Evolutionary conservation across 768 basidiomycete genomes (phyloP).

Genomic region (Clitopilus hobsonii): DNA sequence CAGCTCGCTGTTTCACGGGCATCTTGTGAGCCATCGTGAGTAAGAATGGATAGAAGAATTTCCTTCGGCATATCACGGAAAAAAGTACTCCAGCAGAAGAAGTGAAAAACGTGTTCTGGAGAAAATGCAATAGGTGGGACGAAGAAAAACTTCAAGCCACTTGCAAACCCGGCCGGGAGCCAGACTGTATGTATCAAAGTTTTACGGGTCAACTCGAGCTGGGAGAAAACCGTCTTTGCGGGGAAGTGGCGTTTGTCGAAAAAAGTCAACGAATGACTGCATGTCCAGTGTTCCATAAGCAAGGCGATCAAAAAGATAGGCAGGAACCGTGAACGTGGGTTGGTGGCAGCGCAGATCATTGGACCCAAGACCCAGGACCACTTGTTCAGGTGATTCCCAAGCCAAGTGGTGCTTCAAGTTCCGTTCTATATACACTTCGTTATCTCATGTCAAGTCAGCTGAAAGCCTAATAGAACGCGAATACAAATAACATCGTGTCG

Average conservation of each 20-base stretch:
- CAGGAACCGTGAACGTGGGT: too few relatives aligned
- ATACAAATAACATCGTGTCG: not conserved
- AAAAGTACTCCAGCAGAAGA: not conserved
- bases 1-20: not conserved
- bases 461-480: not conserved
- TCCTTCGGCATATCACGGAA: not conserved
- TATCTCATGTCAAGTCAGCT: not conserved
- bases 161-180: not conserved
- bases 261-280: not conserved
- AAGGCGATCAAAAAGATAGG: not conserved
- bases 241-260: not conserved
- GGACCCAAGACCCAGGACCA: too few relatives aligned
- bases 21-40: too few relatives aligned
- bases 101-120: not conserved
- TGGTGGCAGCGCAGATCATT: not conserved
- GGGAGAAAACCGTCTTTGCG: not conserved
- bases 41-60: not conserved
- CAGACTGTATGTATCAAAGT: not conserved
- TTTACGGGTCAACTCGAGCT: not conserved
- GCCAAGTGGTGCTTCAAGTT: not conserved
- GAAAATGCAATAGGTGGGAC: not conserved
- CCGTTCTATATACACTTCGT: not conserved
- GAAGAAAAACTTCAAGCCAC: not conserved
- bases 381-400: not conserved
- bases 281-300: too few relatives aligned